These are phyloP conservation scores for Serendipita sp. DNA, from an alignment of 1,284 basidiomycete species.

Conservation along the genomic window DNA sequence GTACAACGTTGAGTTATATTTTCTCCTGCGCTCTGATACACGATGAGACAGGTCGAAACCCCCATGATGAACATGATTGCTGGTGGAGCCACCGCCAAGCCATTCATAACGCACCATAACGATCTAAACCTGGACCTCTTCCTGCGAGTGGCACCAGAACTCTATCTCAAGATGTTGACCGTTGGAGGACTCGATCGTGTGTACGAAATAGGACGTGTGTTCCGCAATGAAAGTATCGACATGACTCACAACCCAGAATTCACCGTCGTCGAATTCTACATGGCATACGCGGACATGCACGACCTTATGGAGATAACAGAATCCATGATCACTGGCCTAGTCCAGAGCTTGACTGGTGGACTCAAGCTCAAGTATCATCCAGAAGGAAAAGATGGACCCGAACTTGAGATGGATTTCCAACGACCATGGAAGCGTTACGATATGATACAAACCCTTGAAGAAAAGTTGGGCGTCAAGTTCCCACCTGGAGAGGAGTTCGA, in stretches of 20 bases:
- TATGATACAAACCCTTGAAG: conserved; percentile 94
- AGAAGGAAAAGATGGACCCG: conserved; percentile 49
- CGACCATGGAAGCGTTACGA: conserved; percentile 99
- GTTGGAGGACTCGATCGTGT: conserved; percentile 96
- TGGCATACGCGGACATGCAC: conserved; percentile 99
- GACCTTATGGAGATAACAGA: conserved; percentile 98
- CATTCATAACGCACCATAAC: conserved; percentile 98
- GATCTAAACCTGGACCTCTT: conserved; percentile 96
- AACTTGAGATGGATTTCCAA: conserved; percentile 66
- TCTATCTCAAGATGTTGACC: conserved; percentile 95
- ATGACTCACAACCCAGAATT: conserved; percentile 96
- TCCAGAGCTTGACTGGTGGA: conserved; percentile 76
- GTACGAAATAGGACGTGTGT: conserved; percentile 96
- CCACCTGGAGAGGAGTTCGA: conserved; percentile 86
- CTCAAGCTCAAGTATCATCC: conserved; percentile 85
- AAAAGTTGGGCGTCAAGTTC: conserved; percentile 87
- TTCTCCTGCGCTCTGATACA: too few relatives aligned
- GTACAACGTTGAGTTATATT: background rate
- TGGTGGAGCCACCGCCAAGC: conserved; percentile 95
- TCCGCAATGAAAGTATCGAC: conserved; percentile 98
- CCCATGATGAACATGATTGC: conserved; percentile 97
- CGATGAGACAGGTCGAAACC: conserved; percentile 62
- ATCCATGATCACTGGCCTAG: conserved; percentile 78
- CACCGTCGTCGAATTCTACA: conserved; percentile 99
- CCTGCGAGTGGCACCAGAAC: conserved; percentile 93